A percentile compares a stretch with the other conserved stretches of the same genome.
Conservation (phyloP, 2,329 filamentous ascomycete species). For the Apiospora hydei region DNA sequence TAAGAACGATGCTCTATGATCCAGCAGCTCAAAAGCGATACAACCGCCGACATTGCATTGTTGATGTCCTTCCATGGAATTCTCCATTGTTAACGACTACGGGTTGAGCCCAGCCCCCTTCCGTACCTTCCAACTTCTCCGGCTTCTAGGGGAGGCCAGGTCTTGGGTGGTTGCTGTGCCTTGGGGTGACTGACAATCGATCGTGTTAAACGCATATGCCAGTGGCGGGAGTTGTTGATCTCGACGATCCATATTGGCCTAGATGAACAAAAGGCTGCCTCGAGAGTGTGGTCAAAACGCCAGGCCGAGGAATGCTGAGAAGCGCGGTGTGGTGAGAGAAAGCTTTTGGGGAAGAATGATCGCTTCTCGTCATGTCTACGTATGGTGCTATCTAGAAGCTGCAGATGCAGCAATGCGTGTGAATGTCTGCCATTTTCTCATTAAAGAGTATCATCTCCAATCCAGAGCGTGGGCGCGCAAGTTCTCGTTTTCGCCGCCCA, state of each 20-base stretch:
- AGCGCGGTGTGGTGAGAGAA: neutral
- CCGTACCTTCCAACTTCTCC: neutral
- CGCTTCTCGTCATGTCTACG: constrained; percentile 42
- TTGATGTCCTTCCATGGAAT: neutral
- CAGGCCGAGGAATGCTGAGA: neutral
- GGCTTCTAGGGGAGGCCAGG: neutral
- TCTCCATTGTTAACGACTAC: neutral
- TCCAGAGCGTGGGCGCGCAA: constrained; percentile 35
- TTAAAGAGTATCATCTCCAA: constrained; percentile 32
- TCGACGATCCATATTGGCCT: neutral
- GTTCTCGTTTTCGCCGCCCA: constrained; percentile 36
- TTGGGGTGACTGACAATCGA: neutral
- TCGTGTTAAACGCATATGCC: neutral
- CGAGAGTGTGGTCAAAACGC: neutral
- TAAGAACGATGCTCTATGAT: neutral
- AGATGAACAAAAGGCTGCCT: too few species aligned
- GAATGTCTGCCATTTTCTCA: constrained; percentile 37
- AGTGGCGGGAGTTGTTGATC: neutral
- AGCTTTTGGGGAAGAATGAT: constrained; percentile 23
- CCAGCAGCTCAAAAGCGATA: neutral
- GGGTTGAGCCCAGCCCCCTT: neutral
- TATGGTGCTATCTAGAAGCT: constrained; percentile 45
- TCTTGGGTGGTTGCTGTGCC: neutral
- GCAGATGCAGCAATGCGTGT: constrained; percentile 41
- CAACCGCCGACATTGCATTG: neutral